A percentile compares a stretch with the other conserved stretches of the same genome.
Evolutionary conservation across 2,329 filamentous ascomycete genomes (phyloP).

Genomic region (Hypoxylon sp.): DNA sequence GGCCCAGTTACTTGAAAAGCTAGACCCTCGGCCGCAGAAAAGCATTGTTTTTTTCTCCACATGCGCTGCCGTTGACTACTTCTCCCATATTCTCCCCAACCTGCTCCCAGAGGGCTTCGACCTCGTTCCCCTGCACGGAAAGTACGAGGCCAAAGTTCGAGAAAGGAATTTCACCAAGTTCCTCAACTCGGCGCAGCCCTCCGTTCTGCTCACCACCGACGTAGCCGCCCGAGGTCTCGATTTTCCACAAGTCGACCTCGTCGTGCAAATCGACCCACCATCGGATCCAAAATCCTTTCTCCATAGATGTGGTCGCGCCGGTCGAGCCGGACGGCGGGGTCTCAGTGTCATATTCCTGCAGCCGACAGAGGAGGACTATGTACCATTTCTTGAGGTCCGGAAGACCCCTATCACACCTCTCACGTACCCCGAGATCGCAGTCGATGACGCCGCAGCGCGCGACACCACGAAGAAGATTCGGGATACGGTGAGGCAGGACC

Average conservation of each 20-base stretch:
- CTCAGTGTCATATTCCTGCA: conserved; percentile 87
- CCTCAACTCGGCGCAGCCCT: conserved; percentile 75
- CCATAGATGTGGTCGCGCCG: conserved; percentile 89
- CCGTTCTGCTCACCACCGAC: conserved; percentile 90
- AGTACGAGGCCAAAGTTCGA: conserved; percentile 86
- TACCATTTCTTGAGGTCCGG: conserved; percentile 84
- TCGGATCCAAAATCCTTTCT: conserved; percentile 95
- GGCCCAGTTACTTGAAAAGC: conserved; percentile 70
- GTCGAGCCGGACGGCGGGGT: conserved; percentile 86
- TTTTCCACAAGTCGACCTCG: conserved; percentile 89
- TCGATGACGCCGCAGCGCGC: conserved; percentile 69
- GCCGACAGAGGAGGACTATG: conserved; percentile 86
- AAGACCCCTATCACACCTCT: conserved; percentile 82
- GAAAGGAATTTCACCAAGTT: conserved; percentile 89
- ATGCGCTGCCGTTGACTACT: conserved; percentile 94
- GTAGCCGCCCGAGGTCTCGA: conserved; percentile 90
- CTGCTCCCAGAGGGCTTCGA: conserved; percentile 74
- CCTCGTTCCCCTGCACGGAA: conserved; percentile 87
- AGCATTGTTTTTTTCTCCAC: conserved; percentile 93
- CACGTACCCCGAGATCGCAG: conserved; percentile 60
- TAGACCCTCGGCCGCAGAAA: conserved; percentile 81
- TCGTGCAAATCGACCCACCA: conserved; percentile 83
- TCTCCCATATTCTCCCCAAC: conserved; percentile 78
- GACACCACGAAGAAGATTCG: conserved; percentile 68
- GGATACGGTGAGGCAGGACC: conserved; percentile 59